These are phyloP conservation scores for Zymoseptoria ardabiliae DNA, from an alignment of 2,329 filamentous ascomycete genomes.

Conservation along the genomic window DNA sequence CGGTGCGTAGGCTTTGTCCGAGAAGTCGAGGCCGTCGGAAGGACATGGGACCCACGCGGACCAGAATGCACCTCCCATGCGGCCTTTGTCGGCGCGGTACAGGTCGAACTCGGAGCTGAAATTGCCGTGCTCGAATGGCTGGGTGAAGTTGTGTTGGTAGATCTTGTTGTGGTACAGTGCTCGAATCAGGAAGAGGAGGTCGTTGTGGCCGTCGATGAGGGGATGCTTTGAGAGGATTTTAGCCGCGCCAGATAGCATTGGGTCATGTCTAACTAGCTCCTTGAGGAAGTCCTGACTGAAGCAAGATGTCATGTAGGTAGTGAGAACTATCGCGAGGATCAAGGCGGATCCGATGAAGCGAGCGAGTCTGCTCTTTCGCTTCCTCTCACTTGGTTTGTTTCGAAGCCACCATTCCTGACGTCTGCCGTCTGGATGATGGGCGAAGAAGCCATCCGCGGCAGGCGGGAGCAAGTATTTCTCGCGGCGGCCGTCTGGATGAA, in stretches of 20 bases:
- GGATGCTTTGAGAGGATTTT: conserved; percentile 24
- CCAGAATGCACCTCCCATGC: conserved; percentile 86
- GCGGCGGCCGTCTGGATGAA: background rate
- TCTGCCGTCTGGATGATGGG: conserved; percentile 3
- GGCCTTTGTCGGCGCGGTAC: conserved; percentile 62
- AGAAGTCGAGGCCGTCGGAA: conserved; percentile 62
- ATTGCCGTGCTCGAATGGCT: conserved; percentile 64
- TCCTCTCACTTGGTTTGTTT: conserved; percentile 6
- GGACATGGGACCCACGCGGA: conserved; percentile 78
- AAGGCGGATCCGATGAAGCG: conserved; percentile 8
- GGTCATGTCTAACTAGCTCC: background rate
- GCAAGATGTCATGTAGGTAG: conserved; percentile 2
- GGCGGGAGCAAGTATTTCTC: background rate
- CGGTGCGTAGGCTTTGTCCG: conserved; percentile 60
- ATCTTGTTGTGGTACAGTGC: conserved; percentile 66
- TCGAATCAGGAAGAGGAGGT: conserved; percentile 70
- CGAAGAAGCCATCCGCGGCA: background rate
- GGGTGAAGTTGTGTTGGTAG: conserved; percentile 58
- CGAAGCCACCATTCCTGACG: conserved; percentile 8
- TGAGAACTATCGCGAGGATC: conserved; percentile 10
- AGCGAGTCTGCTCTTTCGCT: background rate
- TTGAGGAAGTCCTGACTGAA: conserved; percentile 6
- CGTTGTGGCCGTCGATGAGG: conserved; percentile 70
- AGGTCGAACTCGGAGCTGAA: conserved; percentile 70
- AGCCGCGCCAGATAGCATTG: conserved; percentile 12